Evolutionary conservation across 2,329 filamentous ascomycete genomes (phyloP).

Genomic region (Karstenula rhodostoma): DNA sequence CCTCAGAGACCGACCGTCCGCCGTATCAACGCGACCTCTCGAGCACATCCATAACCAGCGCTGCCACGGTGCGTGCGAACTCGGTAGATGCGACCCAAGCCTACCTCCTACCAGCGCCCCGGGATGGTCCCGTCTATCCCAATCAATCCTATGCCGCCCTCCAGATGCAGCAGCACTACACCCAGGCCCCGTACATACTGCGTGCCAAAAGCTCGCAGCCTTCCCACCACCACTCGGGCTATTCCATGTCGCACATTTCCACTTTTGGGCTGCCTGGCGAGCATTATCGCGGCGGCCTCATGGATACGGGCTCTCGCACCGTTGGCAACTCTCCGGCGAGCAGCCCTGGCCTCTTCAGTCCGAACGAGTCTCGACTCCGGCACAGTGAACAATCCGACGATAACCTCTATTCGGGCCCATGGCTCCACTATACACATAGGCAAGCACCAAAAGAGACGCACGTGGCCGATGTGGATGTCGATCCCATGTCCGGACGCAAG

Average conservation of each 20-base stretch:
- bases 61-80: slow-evolving; percentile 50
- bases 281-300: slow-evolving; percentile 41
- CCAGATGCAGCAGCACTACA: slow-evolving; percentile 56
- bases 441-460: slow-evolving; percentile 73
- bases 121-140: slow-evolving; percentile 53
- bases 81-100: slow-evolving; percentile 34
- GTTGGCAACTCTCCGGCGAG: slow-evolving; percentile 57
- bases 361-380: slow-evolving; percentile 41
- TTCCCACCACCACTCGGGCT: slow-evolving; percentile 50
- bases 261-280: slow-evolving; percentile 49
- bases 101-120: slow-evolving; percentile 27
- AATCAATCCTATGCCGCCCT: slow-evolving; percentile 61
- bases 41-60: slow-evolving; percentile 52
- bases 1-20: slow-evolving; percentile 42
- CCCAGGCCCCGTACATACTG: slow-evolving; percentile 46
- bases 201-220: slow-evolving; percentile 55
- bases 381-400: slow-evolving; percentile 41
- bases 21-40: slow-evolving; percentile 52
- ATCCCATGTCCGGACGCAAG: slow-evolving; percentile 89
- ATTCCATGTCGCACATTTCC: slow-evolving; percentile 51
- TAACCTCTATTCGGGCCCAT: slow-evolving; percentile 58
- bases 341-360: slow-evolving; percentile 59
- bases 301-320: slow-evolving; percentile 52
- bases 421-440: slow-evolving; percentile 58
- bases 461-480: slow-evolving; percentile 88